Percentiles rank a stretch among this genome's conserved stretches.
phyloP scores from a whole-genome alignment of 148 eudicot species.

The Persicaria tinctoria region DNA sequence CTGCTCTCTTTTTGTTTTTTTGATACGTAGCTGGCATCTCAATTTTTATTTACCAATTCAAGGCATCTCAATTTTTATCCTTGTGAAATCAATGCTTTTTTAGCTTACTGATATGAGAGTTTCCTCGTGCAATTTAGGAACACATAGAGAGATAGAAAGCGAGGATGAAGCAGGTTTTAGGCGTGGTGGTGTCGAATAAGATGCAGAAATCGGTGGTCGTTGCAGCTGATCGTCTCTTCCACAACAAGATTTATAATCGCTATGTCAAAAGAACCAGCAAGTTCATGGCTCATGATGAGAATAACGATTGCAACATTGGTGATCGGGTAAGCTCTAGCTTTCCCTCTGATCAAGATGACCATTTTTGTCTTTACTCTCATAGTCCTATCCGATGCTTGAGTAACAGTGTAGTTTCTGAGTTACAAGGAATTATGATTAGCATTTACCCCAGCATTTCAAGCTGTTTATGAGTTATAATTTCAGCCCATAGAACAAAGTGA shows the following conservation, averaged over 20 bases:
- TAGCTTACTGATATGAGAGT: background rate
- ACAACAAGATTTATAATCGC: slow-evolving; percentile 29
- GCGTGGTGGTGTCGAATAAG: slow-evolving; percentile 47
- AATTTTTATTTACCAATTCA: too few relatives aligned
- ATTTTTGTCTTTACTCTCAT: background rate
- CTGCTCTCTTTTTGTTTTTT: background rate
- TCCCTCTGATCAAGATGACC: background rate
- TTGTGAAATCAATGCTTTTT: background rate
- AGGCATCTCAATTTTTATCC: background rate
- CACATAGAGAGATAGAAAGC: background rate
- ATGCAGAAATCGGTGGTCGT: slow-evolving; percentile 52
- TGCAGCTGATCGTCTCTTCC: slow-evolving; percentile 42
- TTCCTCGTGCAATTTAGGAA: background rate
- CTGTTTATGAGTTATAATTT: background rate
- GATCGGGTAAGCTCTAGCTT: slow-evolving; percentile 28
- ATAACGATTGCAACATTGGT: slow-evolving; percentile 40
- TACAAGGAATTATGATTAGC: too few relatives aligned
- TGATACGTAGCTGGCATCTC: background rate
- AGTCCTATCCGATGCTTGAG: background rate
- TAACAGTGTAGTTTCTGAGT: background rate
- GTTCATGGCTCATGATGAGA: slow-evolving; percentile 52
- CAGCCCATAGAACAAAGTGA: background rate
- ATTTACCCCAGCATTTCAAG: background rate
- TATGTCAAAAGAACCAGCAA: slow-evolving; percentile 39
- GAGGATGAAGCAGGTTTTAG: slow-evolving; percentile 43